phyloP scores from a whole-genome alignment of 23 red algal species.

The Gracilaria caudata region DNA sequence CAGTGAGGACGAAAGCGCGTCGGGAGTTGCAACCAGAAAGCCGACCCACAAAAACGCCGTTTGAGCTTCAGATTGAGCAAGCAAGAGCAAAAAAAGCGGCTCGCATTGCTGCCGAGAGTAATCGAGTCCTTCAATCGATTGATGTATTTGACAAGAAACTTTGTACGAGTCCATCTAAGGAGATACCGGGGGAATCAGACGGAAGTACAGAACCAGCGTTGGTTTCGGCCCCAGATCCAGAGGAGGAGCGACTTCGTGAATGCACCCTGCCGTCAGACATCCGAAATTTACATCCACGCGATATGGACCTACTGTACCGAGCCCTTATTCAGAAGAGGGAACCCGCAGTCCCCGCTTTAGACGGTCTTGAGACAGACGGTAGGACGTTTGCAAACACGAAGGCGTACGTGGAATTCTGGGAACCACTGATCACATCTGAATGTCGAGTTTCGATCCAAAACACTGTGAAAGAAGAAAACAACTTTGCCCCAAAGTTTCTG shows the following conservation, averaged over 20 bases:
- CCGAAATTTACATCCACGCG: background rate
- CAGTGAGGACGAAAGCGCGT: background rate
- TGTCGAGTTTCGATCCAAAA: slow-evolving; percentile 44
- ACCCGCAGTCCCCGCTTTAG: background rate
- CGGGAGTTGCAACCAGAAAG: slow-evolving; percentile 17
- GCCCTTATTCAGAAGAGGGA: background rate
- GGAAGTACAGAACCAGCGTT: background rate
- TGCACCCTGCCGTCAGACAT: background rate
- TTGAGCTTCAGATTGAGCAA: slow-evolving; percentile 19
- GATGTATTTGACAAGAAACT: background rate
- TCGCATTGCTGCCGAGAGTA: background rate
- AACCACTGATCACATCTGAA: slow-evolving; percentile 58
- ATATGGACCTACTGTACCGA: slow-evolving; percentile 18
- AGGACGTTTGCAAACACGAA: background rate
- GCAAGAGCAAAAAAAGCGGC: slow-evolving; percentile 1
- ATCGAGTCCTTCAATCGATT: background rate
- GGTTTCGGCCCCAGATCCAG: background rate
- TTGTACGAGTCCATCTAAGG: background rate
- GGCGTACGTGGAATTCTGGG: slow-evolving; percentile 68
- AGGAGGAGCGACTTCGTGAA: background rate
- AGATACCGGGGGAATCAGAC: background rate
- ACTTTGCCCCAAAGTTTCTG: slow-evolving; percentile 7
- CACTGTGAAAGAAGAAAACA: slow-evolving; percentile 41
- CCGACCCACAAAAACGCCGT: background rate
- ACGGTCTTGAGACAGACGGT: background rate